These are phyloP conservation scores for Phialocephala sp. DNA, from an alignment of 2,329 filamentous ascomycete species.

Conservation along the genomic window DNA sequence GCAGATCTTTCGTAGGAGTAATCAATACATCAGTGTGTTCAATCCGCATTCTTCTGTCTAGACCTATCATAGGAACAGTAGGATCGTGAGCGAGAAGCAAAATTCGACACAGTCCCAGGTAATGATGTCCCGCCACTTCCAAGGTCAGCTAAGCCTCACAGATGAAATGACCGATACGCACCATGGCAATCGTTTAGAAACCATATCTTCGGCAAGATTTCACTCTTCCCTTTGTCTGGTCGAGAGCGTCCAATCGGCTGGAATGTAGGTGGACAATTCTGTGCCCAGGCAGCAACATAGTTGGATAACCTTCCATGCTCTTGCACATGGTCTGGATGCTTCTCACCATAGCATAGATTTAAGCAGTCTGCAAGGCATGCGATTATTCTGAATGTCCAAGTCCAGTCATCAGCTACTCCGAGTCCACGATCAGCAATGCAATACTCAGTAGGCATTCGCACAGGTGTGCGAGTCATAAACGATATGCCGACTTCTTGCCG, in stretches of 20 bases:
- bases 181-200: conserved; percentile 22
- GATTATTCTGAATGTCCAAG: conserved; percentile 24
- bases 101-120: conserved; percentile 48
- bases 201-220: conserved; percentile 24
- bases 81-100: conserved; percentile 48
- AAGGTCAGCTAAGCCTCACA: neutral
- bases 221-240: neutral
- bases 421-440: conserved; percentile 37
- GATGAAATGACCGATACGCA: neutral
- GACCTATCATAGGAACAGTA: conserved; percentile 25
- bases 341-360: conserved; percentile 24
- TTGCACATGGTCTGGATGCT: neutral
- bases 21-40: conserved; percentile 15
- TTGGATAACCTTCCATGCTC: neutral
- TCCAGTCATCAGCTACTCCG: conserved; percentile 20
- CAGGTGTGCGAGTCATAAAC: conserved; percentile 45
- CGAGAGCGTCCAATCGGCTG: neutral
- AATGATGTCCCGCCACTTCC: conserved; percentile 46
- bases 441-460: conserved; percentile 42
- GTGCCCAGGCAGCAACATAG: neutral
- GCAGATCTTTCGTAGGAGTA: neutral
- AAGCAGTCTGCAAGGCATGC: conserved; percentile 22
- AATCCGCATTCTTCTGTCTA: conserved; percentile 13
- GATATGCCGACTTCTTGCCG: conserved; percentile 55
- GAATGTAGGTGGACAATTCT: neutral